phyloP scores from a whole-genome alignment of 805 yeast species.

The Metschnikowia aberdeeniae region DNA sequence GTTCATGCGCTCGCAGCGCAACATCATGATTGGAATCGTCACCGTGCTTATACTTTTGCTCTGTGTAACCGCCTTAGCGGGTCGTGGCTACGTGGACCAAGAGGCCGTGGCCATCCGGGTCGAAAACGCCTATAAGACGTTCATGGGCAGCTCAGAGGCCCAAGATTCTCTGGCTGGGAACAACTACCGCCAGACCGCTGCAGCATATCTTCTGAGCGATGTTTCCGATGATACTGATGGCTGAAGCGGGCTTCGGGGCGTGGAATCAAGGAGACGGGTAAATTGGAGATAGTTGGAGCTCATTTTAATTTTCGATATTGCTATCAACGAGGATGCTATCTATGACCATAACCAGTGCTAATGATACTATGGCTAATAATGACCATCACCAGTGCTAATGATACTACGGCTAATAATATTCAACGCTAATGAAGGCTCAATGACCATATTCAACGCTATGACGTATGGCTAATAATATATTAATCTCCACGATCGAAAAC shows the following conservation, averaged over 20 bases:
- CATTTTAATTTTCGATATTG: too few relatives aligned
- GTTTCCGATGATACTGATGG: background rate
- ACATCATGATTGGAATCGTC: slow-evolving; percentile 22
- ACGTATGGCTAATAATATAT: too few relatives aligned
- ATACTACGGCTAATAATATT: too few relatives aligned
- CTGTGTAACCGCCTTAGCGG: slow-evolving; percentile 26
- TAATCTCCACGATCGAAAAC: too few relatives aligned
- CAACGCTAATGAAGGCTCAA: too few relatives aligned
- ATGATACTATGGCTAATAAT: too few relatives aligned
- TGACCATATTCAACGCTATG: too few relatives aligned
- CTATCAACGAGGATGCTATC: too few relatives aligned
- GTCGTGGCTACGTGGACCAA: slow-evolving; percentile 21
- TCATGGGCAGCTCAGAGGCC: slow-evolving; percentile 1
- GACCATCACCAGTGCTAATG: too few relatives aligned
- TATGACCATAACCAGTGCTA: too few relatives aligned
- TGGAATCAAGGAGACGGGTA: too few relatives aligned
- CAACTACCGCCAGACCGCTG: background rate
- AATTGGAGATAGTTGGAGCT: too few relatives aligned
- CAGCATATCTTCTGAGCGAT: background rate
- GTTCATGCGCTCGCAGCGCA: slow-evolving; percentile 31
- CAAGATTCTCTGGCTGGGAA: background rate
- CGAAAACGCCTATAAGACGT: slow-evolving; percentile 3
- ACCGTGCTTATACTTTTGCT: slow-evolving; percentile 23
- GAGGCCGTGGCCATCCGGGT: slow-evolving; percentile 1
- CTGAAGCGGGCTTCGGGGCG: background rate